Conservation (phyloP, 2,329 filamentous ascomycete species). For the Exophiala viscosa region DNA sequence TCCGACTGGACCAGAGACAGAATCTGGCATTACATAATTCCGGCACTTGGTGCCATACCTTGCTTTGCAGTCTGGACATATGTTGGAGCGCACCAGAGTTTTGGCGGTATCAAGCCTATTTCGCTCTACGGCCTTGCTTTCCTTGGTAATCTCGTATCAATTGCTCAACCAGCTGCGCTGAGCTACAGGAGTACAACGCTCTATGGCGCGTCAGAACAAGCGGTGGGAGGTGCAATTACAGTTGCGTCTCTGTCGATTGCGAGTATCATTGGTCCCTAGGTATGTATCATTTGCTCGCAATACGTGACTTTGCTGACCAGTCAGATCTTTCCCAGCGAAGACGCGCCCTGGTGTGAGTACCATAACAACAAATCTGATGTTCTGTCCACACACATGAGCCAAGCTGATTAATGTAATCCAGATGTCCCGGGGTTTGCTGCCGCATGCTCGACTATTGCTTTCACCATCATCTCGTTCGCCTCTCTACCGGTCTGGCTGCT, state of each 20-base stretch:
- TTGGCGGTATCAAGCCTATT: conserved; percentile 20
- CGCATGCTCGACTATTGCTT: conserved; percentile 15
- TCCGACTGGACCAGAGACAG: conserved; percentile 28
- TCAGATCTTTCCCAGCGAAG: conserved; percentile 17
- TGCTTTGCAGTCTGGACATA: conserved; percentile 29
- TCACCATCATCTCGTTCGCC: conserved; percentile 19
- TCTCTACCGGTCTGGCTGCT: conserved; percentile 23
- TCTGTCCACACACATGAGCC: background rate
- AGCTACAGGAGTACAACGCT: conserved; percentile 21
- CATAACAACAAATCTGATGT: background rate
- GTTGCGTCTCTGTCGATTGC: conserved; percentile 27
- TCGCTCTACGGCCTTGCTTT: conserved; percentile 26
- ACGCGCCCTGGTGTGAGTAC: conserved; percentile 13
- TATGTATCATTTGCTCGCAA: conserved; percentile 2
- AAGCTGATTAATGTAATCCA: background rate
- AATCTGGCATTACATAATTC: conserved; percentile 29
- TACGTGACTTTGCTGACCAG: background rate
- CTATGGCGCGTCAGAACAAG: conserved; percentile 28
- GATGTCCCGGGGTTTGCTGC: conserved; percentile 24
- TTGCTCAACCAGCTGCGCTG: conserved; percentile 23
- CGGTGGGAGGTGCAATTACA: conserved; percentile 26
- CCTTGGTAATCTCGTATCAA: conserved; percentile 25
- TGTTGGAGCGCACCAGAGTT: conserved; percentile 22
- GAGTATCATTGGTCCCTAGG: conserved; percentile 26
- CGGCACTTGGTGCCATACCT: conserved; percentile 24